These are phyloP conservation scores for Stromatinia cepivora DNA, from an alignment of 2,329 filamentous ascomycete genomes.

Conservation along the genomic window DNA sequence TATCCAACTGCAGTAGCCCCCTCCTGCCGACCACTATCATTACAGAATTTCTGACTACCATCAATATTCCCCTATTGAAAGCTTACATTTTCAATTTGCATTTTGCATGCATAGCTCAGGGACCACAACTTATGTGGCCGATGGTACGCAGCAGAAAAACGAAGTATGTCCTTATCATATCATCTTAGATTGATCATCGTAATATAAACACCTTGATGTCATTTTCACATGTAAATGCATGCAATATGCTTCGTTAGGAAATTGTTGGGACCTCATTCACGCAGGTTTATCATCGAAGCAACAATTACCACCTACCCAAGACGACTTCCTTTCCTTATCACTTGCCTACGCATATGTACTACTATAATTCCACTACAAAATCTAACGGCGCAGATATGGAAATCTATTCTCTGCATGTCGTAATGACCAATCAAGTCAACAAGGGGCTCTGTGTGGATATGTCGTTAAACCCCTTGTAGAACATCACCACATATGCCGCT, in stretches of 20 bases:
- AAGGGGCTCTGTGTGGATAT: not conserved
- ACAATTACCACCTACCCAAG: not conserved
- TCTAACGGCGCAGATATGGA: not conserved
- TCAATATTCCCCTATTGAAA: slow-evolving; percentile 16
- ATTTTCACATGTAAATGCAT: slow-evolving; percentile 1
- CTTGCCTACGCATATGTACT: not conserved
- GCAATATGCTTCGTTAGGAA: slow-evolving; percentile 3
- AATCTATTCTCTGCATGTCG: not conserved
- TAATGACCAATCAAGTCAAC: not conserved
- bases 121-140: slow-evolving; percentile 1
- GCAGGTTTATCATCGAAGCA: slow-evolving; percentile 1
- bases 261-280: slow-evolving; percentile 14
- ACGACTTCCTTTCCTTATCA: not conserved
- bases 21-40: not conserved
- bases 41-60: not conserved
- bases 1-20: not conserved
- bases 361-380: not conserved
- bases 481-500: not conserved
- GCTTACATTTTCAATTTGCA: slow-evolving; percentile 10
- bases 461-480: not conserved
- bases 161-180: slow-evolving; percentile 11
- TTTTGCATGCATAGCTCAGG: not conserved
- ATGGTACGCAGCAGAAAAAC: not conserved
- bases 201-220: not conserved
- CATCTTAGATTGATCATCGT: slow-evolving; percentile 9